phyloP scores from a whole-genome alignment of 2,329 filamentous ascomycete species.

The Cytospora piceae region DNA sequence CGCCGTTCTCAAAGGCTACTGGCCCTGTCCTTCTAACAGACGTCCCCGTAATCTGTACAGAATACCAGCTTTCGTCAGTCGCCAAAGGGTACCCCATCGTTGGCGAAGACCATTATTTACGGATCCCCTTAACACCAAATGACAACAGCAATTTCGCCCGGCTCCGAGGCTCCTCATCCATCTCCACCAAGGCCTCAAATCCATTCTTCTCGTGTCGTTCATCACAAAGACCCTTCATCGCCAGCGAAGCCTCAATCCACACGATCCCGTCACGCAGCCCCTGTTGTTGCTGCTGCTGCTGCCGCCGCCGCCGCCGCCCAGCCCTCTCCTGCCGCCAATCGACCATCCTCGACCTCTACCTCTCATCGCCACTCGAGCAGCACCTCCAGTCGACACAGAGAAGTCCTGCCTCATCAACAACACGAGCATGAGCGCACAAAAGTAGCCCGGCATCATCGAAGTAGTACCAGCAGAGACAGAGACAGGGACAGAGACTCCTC shows the following conservation, averaged over 20 bases:
- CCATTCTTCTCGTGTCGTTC: slow-evolving; percentile 32
- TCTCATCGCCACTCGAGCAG: slow-evolving; percentile 34
- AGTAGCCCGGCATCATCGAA: slow-evolving; percentile 64
- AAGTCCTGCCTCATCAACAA: slow-evolving; percentile 49
- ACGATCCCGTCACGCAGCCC: slow-evolving; percentile 31
- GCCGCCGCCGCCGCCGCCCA: slow-evolving; percentile 17
- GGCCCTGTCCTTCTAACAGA: neutral
- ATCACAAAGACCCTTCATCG: slow-evolving; percentile 23
- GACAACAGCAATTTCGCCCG: slow-evolving; percentile 41
- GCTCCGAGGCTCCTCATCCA: slow-evolving; percentile 39
- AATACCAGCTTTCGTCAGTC: slow-evolving; percentile 12
- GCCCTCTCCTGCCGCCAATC: slow-evolving; percentile 27
- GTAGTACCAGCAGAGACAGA: slow-evolving; percentile 68
- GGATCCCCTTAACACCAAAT: slow-evolving; percentile 35
- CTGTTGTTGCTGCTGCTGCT: slow-evolving; percentile 35
- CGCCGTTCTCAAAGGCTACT: neutral
- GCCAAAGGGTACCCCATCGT: slow-evolving; percentile 15
- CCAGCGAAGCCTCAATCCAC: slow-evolving; percentile 27
- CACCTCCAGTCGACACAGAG: slow-evolving; percentile 42
- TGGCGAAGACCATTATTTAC: slow-evolving; percentile 16
- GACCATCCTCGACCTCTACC: slow-evolving; percentile 35
- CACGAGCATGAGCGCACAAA: slow-evolving; percentile 76
- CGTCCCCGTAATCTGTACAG: neutral
- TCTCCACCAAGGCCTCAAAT: slow-evolving; percentile 38
- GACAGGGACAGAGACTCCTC: slow-evolving; percentile 33